Base-by-base conservation (phyloP, 2,329 filamentous ascomycete genomes). In the Aureobasidium subglaciale region DNA sequence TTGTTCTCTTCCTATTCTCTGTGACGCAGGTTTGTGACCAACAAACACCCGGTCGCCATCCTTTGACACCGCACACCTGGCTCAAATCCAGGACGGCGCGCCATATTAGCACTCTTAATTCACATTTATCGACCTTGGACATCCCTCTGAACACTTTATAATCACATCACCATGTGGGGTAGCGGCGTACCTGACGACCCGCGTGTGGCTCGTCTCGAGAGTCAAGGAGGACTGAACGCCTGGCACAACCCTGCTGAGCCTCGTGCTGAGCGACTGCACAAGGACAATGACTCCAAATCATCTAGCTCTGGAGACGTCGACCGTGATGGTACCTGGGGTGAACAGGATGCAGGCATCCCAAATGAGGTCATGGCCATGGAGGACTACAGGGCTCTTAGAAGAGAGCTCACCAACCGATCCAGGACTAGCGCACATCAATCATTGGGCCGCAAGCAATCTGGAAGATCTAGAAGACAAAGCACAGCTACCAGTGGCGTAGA, bases 261-360 rank as follows among this genome's bases (percentile, higher is more conserved):
- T 15, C 20, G 41, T 20, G 40, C 32, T 32, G 34, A 37, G 30
- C 48, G 49, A 46, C 18, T 40, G 20, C 48, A 54, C 54, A 41
- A 32, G 5, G 54, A 57, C 25, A 20, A 18, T 10, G 56, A 35
- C n/a, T 46, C 48, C 16, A 15, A 40, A 38, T 50, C 45, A 18
- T 52, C 55, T 9, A 48, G 43, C 29, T 50, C 45, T 2, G 49
- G 54, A 6, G 56, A 53, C 10, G 22, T 40, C 5, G 60, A 67
- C 27, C 48, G 57, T 70, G 65, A 68, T 46, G 80, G 82, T 30
- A 82, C 78, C 18, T 86, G 83, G 83, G 83, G 83, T 13, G 83
- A 86, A 65, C 70, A 73, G 42, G 80, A 83, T 64, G 73, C 75
- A 25, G 81, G 81, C 5, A 76, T 77, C 22, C 73, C 77, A 9